phyloP scores from a whole-genome alignment of 2,329 filamentous ascomycete species.

The Aureobasidium sp. region DNA sequence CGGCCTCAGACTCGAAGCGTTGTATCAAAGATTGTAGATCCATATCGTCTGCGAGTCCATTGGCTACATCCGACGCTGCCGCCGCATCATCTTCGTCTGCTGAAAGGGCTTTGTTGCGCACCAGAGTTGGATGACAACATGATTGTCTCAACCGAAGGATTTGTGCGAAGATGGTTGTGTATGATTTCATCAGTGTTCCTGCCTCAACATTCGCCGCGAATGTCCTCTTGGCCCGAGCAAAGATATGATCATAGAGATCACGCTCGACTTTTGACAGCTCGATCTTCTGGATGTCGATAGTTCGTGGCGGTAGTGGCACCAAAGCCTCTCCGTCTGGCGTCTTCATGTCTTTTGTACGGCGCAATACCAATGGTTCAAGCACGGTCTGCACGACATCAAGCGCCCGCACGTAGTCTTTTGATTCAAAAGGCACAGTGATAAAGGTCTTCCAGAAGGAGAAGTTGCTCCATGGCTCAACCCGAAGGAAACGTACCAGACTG shows the following conservation, averaged over 20 bases:
- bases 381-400: slow-evolving; percentile 97
- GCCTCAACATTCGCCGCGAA: slow-evolving; percentile 83
- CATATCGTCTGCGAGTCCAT: slow-evolving; percentile 89
- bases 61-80: slow-evolving; percentile 67
- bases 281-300: slow-evolving; percentile 78
- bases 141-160: slow-evolving; percentile 87
- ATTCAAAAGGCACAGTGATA: slow-evolving; percentile 94
- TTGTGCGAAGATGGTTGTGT: slow-evolving; percentile 94
- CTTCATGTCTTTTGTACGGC: slow-evolving; percentile 96
- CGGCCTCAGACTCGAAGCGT: slow-evolving; percentile 61
- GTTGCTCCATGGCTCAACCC: slow-evolving; percentile 96
- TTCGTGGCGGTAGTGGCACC: slow-evolving; percentile 74
- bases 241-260: slow-evolving; percentile 90
- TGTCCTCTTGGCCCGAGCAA: slow-evolving; percentile 69
- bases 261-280: slow-evolving; percentile 78
- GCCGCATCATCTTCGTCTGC: slow-evolving; percentile 82
- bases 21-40: slow-evolving; percentile 81
- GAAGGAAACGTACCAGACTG: slow-evolving; percentile 82
- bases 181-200: slow-evolving; percentile 89
- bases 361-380: slow-evolving; percentile 86
- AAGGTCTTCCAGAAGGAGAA: slow-evolving; percentile 99
- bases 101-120: slow-evolving; percentile 75
- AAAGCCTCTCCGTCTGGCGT: slow-evolving; percentile 77
- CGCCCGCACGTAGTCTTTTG: slow-evolving; percentile 85
- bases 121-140: slow-evolving; percentile 87